Evolutionary conservation across 2,329 filamentous ascomycete species (phyloP), one percentile per base, ranked within the genome.

Genomic region (Amylocarpus encephaloides): DNA sequence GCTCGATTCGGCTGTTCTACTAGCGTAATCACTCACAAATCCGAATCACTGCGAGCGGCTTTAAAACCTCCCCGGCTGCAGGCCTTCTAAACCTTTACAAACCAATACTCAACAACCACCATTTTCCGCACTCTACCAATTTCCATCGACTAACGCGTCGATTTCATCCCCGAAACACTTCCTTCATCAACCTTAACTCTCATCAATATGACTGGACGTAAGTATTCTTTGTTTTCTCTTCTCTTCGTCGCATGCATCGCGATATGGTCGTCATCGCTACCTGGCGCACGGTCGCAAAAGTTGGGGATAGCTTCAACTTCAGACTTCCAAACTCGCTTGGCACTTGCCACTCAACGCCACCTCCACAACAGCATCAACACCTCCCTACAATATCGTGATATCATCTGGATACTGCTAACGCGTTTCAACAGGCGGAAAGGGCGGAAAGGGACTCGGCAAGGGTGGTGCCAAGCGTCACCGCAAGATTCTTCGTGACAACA

Each of bases 401-500:
- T 46, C 56, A 48, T 30, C 22, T 50, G 41, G 44, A 38, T 43
- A 48, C 60, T 64, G 69, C 74, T 82, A 66, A 82, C 74, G 62
- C 63, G 56, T 12, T 15, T 41, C 15, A 58, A 56, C 49, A 64
- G 62, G 62, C 50, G 62, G 62, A 62, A 64, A 64, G 78, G 90
- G 90, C 74, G 91, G 91, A 72, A 95, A 95, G 84, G 91, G 90
- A 72, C 89, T 95, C 75, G 91, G 91, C 73, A 95, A 95, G 85
- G 91, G 91, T 63, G 91, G 91, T 73, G 92, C 92, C 76, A 97
- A 96, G 87, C 91, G 91, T 76, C 91, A 96, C 79, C 85, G 92
- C 70, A 96, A 96, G 88, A 96, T 96, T 80, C 82, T 96, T 74
- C 89, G 91, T 76, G 91, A 95, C 86, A 96, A 95, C 87, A 96